Conservation (phyloP, 129 eudicot genomes). For the Rutidosis leptorrhynchoides region DNA sequence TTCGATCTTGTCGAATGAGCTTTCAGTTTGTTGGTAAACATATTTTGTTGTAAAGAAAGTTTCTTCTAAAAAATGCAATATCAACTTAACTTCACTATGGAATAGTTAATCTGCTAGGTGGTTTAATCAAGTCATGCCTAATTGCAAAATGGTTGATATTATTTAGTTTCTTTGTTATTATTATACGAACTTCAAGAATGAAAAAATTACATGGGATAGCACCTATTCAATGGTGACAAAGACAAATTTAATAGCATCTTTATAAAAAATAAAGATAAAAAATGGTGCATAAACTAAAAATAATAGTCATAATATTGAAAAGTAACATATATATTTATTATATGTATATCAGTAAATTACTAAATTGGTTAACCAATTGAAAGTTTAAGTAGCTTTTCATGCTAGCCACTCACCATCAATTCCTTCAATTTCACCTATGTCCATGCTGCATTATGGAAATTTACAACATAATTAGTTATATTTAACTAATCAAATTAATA, state of each 20-base stretch:
- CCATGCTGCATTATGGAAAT: conserved; percentile 51
- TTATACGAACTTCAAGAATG: no score
- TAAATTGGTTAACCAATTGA: conserved; percentile 4
- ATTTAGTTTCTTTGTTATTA: no score
- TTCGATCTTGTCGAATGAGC: not conserved
- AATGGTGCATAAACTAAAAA: not conserved
- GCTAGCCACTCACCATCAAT: conserved; percentile 75
- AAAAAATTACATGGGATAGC: no score
- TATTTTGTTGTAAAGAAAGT: not conserved
- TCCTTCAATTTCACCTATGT: conserved; percentile 70
- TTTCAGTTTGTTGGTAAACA: not conserved
- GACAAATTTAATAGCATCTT: not conserved
- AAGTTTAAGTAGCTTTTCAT: conserved; percentile 33
- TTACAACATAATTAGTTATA: conserved; percentile 1
- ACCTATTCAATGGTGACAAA: not conserved
- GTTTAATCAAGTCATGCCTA: no score
- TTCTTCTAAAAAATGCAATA: no score
- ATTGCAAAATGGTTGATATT: no score
- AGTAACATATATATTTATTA: not conserved
- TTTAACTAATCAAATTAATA: not conserved
- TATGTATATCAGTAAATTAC: conserved; percentile 22
- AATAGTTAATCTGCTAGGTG: no score
- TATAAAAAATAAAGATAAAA: not conserved
- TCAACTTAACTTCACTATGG: no score
- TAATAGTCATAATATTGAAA: not conserved